phyloP scores from a whole-genome alignment of 1,284 basidiomycete genomes.

The Sutorius eximius region DNA sequence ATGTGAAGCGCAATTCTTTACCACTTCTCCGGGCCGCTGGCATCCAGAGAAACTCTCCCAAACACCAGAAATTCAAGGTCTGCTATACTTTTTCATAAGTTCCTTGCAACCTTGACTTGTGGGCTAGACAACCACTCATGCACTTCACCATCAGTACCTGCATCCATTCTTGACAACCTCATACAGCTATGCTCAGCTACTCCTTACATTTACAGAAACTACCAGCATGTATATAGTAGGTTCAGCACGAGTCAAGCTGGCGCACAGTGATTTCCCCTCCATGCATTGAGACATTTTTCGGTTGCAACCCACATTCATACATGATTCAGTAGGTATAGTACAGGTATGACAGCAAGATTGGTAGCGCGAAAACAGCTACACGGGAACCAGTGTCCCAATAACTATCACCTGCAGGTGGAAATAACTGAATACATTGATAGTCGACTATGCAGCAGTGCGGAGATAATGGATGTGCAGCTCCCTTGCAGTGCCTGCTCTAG shows the following conservation, averaged over 20 bases:
- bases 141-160: conserved; percentile 6
- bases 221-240: conserved; percentile 1
- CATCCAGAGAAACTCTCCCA: conserved; percentile 3
- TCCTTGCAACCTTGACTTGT: background rate
- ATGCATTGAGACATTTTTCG: background rate
- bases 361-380: background rate
- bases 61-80: conserved; percentile 16
- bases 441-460: background rate
- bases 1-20: background rate
- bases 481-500: background rate
- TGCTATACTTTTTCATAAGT: background rate
- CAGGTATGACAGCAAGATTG: background rate
- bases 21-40: conserved; percentile 8
- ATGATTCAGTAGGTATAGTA: background rate
- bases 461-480: background rate
- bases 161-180: background rate
- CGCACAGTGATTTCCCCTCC: too few species aligned
- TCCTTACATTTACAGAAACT: conserved; percentile 1
- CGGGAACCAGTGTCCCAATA: background rate
- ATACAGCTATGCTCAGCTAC: conserved; percentile 4
- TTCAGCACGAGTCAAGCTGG: too few species aligned
- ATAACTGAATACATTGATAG: background rate
- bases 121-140: conserved; percentile 10
- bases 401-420: background rate
- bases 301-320: background rate